Evolutionary conservation across 257 asterid genomes (phyloP).

Genomic region (Eustoma russellianum): DNA sequence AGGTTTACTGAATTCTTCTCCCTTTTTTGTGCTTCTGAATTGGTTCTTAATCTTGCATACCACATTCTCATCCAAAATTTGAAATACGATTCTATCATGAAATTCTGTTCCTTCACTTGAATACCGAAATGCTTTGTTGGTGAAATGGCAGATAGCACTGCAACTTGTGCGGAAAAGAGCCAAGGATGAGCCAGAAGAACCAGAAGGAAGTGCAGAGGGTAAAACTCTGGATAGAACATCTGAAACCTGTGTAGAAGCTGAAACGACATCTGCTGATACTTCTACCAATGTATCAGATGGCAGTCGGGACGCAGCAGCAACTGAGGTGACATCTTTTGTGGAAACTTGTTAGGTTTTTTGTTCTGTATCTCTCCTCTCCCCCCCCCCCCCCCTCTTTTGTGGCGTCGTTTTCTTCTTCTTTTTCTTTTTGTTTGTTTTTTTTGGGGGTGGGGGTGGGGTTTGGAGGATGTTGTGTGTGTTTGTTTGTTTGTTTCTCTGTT

Average conservation of each 20-base stretch:
- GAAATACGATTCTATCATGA: not conserved
- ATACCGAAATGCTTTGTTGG: not conserved
- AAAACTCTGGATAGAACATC: slow-evolving; percentile 15
- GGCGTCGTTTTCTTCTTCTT: not conserved
- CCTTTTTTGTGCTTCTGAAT: not conserved
- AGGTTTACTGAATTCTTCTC: slow-evolving; percentile 34
- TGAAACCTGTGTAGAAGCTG: slow-evolving; percentile 45
- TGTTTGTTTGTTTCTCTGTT: not conserved
- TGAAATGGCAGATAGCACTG: slow-evolving; percentile 62
- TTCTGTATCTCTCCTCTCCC: too few relatives aligned
- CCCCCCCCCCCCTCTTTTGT: too few relatives aligned
- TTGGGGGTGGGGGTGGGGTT: too few relatives aligned
- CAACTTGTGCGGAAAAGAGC: slow-evolving; percentile 68
- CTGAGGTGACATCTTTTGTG: slow-evolving; percentile 20
- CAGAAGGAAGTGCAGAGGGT: slow-evolving; percentile 21
- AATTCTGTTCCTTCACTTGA: not conserved
- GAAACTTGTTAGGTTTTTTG: not conserved
- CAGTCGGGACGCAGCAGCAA: slow-evolving; percentile 23
- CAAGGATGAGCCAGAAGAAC: slow-evolving; percentile 21
- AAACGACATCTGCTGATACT: slow-evolving; percentile 22
- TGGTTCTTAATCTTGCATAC: too few relatives aligned
- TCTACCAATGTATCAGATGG: slow-evolving; percentile 23
- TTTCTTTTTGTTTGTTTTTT: too few relatives aligned
- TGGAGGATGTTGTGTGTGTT: too few relatives aligned
- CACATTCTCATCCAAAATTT: not conserved